Base-by-base conservation (phyloP, 2,329 filamentous ascomycete genomes). In the Bipolaris sorokiniana region DNA sequence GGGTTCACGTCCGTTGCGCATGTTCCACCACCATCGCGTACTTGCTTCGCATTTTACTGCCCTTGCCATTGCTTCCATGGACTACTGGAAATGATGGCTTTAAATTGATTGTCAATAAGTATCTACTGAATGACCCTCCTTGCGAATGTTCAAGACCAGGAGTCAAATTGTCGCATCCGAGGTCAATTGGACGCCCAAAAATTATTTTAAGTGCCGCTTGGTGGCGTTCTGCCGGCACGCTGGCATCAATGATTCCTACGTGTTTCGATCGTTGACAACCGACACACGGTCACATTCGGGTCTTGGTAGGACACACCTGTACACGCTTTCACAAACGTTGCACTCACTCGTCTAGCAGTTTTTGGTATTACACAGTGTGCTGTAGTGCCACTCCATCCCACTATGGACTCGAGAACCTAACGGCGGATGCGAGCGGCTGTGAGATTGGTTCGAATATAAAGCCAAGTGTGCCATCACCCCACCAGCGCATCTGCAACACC, bases 401-500 rank as follows among this genome's bases (percentile, higher is more conserved):
- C 10, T 58, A 65, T 55, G 66, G 66, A 0, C 67, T 66, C 22
- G 66, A 65, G n/a, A 68, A 63, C 28, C 65, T 63, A 13, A 48
- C 56, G 45, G 52, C 54, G n/a, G 44, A 54, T 7, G 46, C 66
- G 44, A 62, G 47, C n/a, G 28, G 42, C 16, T 44, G 52, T 4
- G 26, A 61, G 22, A 16, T 66, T 20, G 59, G 63, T 46, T 57
- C 59, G 15, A 54, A 49, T 26, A 47, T 64, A 31, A 64, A 64
- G 41, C 62, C 59, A 53, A 34, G 37, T 13, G 16, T n/a, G 26
- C 23, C 23, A 26, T 22, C 15, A 16, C 3, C 7, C n/a, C 36
- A 10, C 23, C 34, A n/a, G 36, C 31, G 22, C 28, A 20, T 22
- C 51, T 36, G 3, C 23, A 31, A 28, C 40, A 20, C 10, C 48